These are phyloP conservation scores for Hirsutella rhossiliensis DNA, from an alignment of 2,329 filamentous ascomycete genomes.

Conservation along the genomic window DNA sequence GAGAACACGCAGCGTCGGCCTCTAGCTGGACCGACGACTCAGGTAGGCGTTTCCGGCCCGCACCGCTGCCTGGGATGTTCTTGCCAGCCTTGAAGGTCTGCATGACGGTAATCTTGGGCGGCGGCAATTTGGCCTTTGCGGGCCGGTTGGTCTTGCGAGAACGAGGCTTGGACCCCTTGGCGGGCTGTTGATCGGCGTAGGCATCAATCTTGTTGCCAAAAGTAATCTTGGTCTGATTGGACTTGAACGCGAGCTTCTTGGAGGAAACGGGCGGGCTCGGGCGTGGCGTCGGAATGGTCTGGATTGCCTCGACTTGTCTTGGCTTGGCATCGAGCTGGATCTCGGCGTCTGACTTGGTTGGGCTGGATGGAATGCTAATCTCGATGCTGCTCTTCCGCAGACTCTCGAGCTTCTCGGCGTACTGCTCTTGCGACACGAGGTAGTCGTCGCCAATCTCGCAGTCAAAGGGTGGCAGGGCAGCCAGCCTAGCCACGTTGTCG, in stretches of 20 bases:
- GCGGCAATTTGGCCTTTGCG: constrained; percentile 19
- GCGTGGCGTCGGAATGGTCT: constrained; percentile 44
- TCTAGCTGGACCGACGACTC: not conserved
- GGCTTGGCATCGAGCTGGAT: constrained; percentile 18
- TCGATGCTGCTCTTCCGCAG: constrained; percentile 24
- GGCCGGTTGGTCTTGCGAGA: constrained; percentile 19
- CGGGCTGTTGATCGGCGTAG: constrained; percentile 6
- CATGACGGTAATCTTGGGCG: constrained; percentile 26
- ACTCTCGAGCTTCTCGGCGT: constrained; percentile 14
- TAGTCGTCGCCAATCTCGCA: constrained; percentile 37
- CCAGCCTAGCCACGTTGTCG: constrained; percentile 72
- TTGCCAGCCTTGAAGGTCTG: constrained; percentile 33
- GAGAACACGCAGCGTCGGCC: not conserved
- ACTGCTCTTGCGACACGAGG: constrained; percentile 32
- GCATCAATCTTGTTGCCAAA: constrained; percentile 21
- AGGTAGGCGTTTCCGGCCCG: not conserved
- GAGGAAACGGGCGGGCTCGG: constrained; percentile 38
- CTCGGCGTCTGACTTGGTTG: constrained; percentile 8
- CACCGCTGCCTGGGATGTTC: constrained; percentile 13
- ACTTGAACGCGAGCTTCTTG: constrained; percentile 24
- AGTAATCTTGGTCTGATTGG: constrained; percentile 40
- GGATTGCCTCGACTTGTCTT: constrained; percentile 28
- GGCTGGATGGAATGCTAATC: constrained; percentile 15
- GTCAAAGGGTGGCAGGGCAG: constrained; percentile 49
- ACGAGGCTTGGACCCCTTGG: constrained; percentile 16